phyloP scores from a whole-genome alignment of 228 moss, liverwort and hornwort genomes.

The Sphagnum fallax region DNA sequence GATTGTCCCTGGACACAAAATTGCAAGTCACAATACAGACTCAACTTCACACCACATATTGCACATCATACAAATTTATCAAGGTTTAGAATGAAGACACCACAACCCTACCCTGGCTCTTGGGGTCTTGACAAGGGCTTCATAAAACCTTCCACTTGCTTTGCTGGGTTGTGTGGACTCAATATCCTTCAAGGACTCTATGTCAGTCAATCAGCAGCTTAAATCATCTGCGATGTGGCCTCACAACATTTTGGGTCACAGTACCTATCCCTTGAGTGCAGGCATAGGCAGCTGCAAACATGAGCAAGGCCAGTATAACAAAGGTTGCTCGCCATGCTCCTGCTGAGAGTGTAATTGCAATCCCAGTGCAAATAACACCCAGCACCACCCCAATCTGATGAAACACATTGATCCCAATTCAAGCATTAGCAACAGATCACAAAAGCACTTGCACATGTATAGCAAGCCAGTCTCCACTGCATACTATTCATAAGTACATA shows the following conservation, averaged over 20 bases:
- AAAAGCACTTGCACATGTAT: not conserved
- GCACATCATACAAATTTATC: no score
- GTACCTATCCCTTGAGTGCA: slow-evolving; percentile 34
- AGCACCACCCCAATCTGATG: slow-evolving; percentile 38
- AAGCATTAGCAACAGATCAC: not conserved
- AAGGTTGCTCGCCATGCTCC: slow-evolving; percentile 46
- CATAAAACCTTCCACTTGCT: no score
- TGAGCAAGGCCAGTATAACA: slow-evolving; percentile 43
- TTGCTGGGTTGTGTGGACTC: no score
- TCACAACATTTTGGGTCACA: slow-evolving; percentile 57
- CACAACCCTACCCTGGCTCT: no score
- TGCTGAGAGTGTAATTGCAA: slow-evolving; percentile 43
- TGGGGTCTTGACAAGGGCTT: no score
- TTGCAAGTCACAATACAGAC: no score
- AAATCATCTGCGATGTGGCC: slow-evolving; percentile 58
- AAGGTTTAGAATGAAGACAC: no score
- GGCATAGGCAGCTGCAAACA: slow-evolving; percentile 45
- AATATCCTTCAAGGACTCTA: no score
- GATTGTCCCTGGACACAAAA: no score
- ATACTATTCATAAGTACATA: not conserved
- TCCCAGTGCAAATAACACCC: slow-evolving; percentile 30
- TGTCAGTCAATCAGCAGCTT: no score
- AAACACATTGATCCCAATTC: not conserved
- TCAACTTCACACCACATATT: no score
- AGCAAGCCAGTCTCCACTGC: not conserved